phyloP scores from a whole-genome alignment of 257 asterid species.

The Przewalskia tangutica region DNA sequence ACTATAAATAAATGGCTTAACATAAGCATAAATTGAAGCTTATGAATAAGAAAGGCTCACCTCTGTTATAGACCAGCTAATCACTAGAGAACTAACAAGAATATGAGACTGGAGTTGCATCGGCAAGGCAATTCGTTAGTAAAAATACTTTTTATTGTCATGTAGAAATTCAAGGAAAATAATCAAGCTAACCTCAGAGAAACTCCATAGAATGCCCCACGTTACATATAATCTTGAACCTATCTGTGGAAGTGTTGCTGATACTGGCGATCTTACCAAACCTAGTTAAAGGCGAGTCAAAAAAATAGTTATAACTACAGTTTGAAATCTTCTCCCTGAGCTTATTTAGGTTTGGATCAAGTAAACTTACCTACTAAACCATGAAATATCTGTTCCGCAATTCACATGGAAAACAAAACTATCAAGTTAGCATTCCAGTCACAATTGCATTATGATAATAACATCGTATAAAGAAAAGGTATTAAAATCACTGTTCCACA shows the following conservation, averaged over 20 bases:
- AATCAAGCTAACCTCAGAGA: slow-evolving; percentile 48
- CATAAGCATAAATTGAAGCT: neutral
- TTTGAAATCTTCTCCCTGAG: too few relatives aligned
- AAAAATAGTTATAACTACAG: too few relatives aligned
- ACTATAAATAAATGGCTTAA: neutral
- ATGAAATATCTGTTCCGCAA: slow-evolving; percentile 31
- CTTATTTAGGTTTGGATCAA: neutral
- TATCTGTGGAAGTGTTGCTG: slow-evolving; percentile 86
- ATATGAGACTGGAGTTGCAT: slow-evolving; percentile 43
- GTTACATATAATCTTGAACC: slow-evolving; percentile 68
- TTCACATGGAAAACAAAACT: neutral
- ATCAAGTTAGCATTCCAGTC: neutral
- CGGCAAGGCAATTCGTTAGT: neutral
- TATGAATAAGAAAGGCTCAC: slow-evolving; percentile 13
- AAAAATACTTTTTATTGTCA: neutral
- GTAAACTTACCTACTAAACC: slow-evolving; percentile 31
- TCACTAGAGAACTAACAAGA: slow-evolving; percentile 55
- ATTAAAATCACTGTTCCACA: neutral
- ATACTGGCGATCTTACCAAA: slow-evolving; percentile 80
- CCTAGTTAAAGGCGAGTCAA: slow-evolving; percentile 17
- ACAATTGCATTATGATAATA: neutral
- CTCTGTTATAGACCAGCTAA: slow-evolving; percentile 87
- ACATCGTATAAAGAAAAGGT: neutral
- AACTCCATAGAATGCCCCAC: slow-evolving; percentile 86
- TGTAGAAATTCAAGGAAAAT: neutral